These are phyloP conservation scores for Discostella pseudostelligera DNA, from an alignment of 108 stramenopile species.

Conservation along the genomic window DNA sequence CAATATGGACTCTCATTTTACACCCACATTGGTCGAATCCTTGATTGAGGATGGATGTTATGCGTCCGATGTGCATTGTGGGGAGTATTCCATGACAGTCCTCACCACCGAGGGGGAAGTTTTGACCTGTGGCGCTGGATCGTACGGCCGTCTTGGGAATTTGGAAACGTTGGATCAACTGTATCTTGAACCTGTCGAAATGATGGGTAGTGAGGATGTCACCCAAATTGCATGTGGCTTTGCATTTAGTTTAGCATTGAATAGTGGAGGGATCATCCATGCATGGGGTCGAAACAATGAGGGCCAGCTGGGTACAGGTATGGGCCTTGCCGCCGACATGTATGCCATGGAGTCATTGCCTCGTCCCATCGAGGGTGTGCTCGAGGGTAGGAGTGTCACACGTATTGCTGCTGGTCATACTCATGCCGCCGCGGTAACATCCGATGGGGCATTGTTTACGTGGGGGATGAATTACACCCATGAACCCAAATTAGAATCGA, in stretches of 20 bases:
- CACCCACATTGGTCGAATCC: slow-evolving; percentile 69
- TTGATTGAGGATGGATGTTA: slow-evolving; percentile 78
- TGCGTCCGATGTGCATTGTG: slow-evolving; percentile 65
- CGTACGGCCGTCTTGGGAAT: slow-evolving; percentile 83
- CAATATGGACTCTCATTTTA: slow-evolving; percentile 46
- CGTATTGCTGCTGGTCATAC: slow-evolving; percentile 76
- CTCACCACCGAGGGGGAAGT: slow-evolving; percentile 87
- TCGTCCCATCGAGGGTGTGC: slow-evolving; percentile 65
- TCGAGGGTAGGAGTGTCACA: slow-evolving; percentile 64
- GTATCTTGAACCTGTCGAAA: slow-evolving; percentile 82
- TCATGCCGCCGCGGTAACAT: slow-evolving; percentile 88
- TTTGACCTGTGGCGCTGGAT: slow-evolving; percentile 68
- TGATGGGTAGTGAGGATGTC: slow-evolving; percentile 53
- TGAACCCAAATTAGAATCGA: slow-evolving; percentile 72
- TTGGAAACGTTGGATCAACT: slow-evolving; percentile 75
- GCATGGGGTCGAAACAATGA: slow-evolving; percentile 87
- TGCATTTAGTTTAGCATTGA: slow-evolving; percentile 76
- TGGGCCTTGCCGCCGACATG: slow-evolving; percentile 82
- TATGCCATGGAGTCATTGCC: slow-evolving; percentile 86
- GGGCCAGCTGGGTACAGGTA: slow-evolving; percentile 84
- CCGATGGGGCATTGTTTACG: slow-evolving; percentile 79
- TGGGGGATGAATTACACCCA: slow-evolving; percentile 85
- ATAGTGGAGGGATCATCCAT: slow-evolving; percentile 67
- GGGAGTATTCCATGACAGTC: slow-evolving; percentile 79
- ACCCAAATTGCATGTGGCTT: slow-evolving; percentile 68